Base-by-base conservation (phyloP, 768 basidiomycete species). In the Suillus variegatus region DNA sequence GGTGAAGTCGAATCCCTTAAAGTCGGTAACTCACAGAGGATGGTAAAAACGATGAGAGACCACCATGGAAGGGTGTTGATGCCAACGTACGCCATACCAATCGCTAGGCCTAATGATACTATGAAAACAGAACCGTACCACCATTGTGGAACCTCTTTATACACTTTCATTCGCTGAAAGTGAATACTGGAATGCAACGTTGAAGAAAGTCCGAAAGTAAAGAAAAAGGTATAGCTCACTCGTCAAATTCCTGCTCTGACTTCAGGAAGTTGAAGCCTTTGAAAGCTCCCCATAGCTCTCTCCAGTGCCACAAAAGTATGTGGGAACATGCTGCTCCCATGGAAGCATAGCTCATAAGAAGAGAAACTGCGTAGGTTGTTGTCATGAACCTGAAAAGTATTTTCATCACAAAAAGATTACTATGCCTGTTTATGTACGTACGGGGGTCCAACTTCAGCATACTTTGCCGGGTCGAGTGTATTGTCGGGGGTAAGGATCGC, bases 71-170 rank as follows among this genome's bases (percentile, higher is more conserved):
- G 76, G 38, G 85, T 80, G 36, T 74, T 71, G 20, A 77, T 67
- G 28, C 78, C 78, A 28, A 77, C 74, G 67, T 81, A 81, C 58
- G 77, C 76, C 64, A 78, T 78, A 35, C 84, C 85, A 63, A 87
- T 85, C 18, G 82, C 85, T 12, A 87, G 72, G 12, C 67, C 81
- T 32, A 87, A 69, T 1, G 84, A 84, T 6, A 76, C 70, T 18
- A 84, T 14, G 69, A 87, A 84, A 14, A 86, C 68, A 12, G 70
- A 43, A 2, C 73, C 73, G 66, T 86, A 87, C 71, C 80, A 85
- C 82, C 81, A 86, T 67, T 82, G 82, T 12, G 85, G 85, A 1
- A 85, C 85, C 68, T 86, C 85, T 16, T 72, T 73, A 67, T 86
- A 86, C 65, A 82, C 82, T 66, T 79, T 76, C 82, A 86, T 86